phyloP scores from a whole-genome alignment of 2,329 filamentous ascomycete species.

The Grosmannia penicillata region DNA sequence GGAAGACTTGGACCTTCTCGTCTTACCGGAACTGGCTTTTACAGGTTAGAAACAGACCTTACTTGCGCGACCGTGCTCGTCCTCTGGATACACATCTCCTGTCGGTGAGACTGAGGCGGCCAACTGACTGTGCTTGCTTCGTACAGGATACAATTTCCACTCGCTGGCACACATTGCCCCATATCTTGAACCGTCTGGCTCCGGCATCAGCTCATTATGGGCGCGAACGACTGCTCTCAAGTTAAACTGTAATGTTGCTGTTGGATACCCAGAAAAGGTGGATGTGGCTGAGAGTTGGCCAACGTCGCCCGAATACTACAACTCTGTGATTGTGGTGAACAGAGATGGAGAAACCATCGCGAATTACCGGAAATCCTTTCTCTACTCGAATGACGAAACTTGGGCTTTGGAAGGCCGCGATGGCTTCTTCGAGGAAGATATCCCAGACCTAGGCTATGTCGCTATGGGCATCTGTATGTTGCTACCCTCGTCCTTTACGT shows the following conservation, averaged over 20 bases:
- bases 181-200: slow-evolving; percentile 49
- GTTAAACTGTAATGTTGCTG: slow-evolving; percentile 51
- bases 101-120: too few relatives aligned
- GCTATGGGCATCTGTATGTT: slow-evolving; percentile 45
- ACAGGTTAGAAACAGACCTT: too few relatives aligned
- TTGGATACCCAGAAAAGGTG: slow-evolving; percentile 61
- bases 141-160: slow-evolving; percentile 60
- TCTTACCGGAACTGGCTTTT: slow-evolving; percentile 66
- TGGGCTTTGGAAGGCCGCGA: slow-evolving; percentile 41
- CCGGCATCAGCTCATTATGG: slow-evolving; percentile 58
- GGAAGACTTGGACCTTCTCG: slow-evolving; percentile 55
- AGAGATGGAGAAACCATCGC: slow-evolving; percentile 42
- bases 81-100: too few relatives aligned
- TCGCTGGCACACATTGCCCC: slow-evolving; percentile 52
- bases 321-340: slow-evolving; percentile 39
- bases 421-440: slow-evolving; percentile 31
- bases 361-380: slow-evolving; percentile 44
- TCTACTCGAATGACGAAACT: slow-evolving; percentile 45
- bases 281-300: slow-evolving; percentile 37
- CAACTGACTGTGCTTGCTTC: neutral
- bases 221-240: slow-evolving; percentile 50
- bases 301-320: slow-evolving; percentile 36
- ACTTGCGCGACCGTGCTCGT: too few relatives aligned
- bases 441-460: slow-evolving; percentile 33
- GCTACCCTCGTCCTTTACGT: neutral